Conservation (phyloP, 2,329 filamentous ascomycete species). For the Sporothrix inflata region DNA sequence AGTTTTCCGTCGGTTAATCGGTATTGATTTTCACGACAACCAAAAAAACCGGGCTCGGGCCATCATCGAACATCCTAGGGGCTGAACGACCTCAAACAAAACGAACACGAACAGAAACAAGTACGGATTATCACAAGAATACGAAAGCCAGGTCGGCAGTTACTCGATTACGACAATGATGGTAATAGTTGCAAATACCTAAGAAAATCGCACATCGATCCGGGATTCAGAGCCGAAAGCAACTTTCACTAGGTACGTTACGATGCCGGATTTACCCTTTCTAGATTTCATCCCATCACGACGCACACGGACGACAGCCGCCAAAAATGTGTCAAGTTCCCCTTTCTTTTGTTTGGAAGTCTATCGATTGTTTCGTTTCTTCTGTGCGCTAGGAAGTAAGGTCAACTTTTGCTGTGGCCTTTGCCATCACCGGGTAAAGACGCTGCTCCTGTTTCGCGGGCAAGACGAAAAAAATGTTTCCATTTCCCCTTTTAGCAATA, state of each 20-base stretch:
- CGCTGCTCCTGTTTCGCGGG: conserved; percentile 26
- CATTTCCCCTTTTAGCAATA: conserved; percentile 9
- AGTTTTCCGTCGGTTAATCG: background rate
- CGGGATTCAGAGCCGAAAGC: background rate
- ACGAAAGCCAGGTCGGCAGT: background rate
- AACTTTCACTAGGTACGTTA: background rate
- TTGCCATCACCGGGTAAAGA: conserved; percentile 23
- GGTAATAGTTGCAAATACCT: too few relatives aligned
- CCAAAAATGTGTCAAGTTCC: background rate
- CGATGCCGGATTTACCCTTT: background rate
- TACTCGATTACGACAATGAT: background rate
- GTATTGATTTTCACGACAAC: background rate
- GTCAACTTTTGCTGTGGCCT: background rate
- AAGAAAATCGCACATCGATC: background rate
- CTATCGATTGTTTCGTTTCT: background rate
- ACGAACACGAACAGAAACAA: background rate
- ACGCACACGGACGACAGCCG: background rate
- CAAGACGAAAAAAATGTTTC: background rate
- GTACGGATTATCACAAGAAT: background rate
- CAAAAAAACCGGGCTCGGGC: background rate
- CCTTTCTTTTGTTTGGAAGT: background rate
- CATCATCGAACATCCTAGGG: background rate
- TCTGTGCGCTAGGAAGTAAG: background rate
- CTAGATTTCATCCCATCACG: background rate
- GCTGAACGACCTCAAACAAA: background rate